A percentile compares a stretch with the other conserved stretches of the same genome.
Conservation (phyloP, 2,329 filamentous ascomycete genomes). For the Aspergillus uvarum region DNA sequence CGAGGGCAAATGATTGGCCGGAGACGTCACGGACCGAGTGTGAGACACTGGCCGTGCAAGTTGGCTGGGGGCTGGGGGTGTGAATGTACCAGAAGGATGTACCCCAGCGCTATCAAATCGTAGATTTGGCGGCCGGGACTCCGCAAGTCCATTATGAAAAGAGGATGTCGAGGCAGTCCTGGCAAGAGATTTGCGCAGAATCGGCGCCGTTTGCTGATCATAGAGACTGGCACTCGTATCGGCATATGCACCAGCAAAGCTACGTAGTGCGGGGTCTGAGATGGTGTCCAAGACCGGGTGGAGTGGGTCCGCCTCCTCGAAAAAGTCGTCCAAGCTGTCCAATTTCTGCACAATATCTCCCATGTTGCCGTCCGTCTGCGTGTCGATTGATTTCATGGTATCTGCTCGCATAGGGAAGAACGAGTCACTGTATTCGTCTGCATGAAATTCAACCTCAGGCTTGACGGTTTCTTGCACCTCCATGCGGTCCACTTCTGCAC, state of each 20-base stretch:
- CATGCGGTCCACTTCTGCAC: slow-evolving; percentile 65
- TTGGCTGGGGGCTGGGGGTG: slow-evolving; percentile 32
- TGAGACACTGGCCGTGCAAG: slow-evolving; percentile 68
- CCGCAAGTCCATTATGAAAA: slow-evolving; percentile 86
- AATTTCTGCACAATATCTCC: slow-evolving; percentile 79
- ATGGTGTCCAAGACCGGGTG: slow-evolving; percentile 54
- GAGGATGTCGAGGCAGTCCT: slow-evolving; percentile 70
- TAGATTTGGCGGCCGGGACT: slow-evolving; percentile 61
- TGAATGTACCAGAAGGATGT: slow-evolving; percentile 47
- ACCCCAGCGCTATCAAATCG: slow-evolving; percentile 51
- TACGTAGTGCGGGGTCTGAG: slow-evolving; percentile 38
- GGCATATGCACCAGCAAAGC: slow-evolving; percentile 62
- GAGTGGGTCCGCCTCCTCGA: slow-evolving; percentile 64
- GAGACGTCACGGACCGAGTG: slow-evolving; percentile 80
- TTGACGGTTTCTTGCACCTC: slow-evolving; percentile 64
- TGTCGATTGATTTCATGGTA: slow-evolving; percentile 89
- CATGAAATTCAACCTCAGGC: slow-evolving; percentile 87
- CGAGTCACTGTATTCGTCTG: slow-evolving; percentile 76
- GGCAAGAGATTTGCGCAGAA: slow-evolving; percentile 76
- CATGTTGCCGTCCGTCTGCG: slow-evolving; percentile 60
- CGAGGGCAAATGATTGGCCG: slow-evolving; percentile 55
- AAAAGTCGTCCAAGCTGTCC: slow-evolving; percentile 79
- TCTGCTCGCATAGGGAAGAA: slow-evolving; percentile 81
- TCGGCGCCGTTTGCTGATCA: slow-evolving; percentile 88
- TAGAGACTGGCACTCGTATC: slow-evolving; percentile 81